These are phyloP conservation scores for Ilex aquifolium DNA, from an alignment of 257 asterid species.

Conservation along the genomic window DNA sequence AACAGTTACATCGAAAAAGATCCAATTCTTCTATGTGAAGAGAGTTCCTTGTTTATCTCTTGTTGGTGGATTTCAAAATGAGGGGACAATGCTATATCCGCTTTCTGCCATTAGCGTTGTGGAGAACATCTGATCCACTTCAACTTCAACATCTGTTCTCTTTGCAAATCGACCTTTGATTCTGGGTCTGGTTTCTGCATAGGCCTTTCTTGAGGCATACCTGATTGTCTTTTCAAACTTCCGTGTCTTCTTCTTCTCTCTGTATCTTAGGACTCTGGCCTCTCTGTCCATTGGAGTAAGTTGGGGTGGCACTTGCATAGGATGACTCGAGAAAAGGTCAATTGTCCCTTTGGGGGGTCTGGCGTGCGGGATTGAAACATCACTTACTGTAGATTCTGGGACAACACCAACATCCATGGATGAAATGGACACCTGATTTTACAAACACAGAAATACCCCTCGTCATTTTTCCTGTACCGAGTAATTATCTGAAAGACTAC, in stretches of 20 bases:
- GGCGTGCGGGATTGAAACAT: constrained; percentile 37
- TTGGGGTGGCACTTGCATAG: constrained; percentile 41
- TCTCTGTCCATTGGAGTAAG: constrained; percentile 63
- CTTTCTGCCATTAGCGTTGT: constrained; percentile 31
- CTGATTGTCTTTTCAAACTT: constrained; percentile 79
- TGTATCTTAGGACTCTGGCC: constrained; percentile 70
- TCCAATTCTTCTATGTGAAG: neutral
- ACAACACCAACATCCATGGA: constrained; percentile 59
- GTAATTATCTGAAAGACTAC: no score
- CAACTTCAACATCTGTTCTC: constrained; percentile 36
- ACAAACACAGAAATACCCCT: constrained; percentile 1
- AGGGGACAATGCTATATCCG: constrained; percentile 60
- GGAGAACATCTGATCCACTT: constrained; percentile 57
- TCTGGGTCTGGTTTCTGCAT: constrained; percentile 83
- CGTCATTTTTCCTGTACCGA: neutral
- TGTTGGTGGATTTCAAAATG: constrained; percentile 20
- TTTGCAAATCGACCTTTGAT: constrained; percentile 82
- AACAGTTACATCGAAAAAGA: constrained; percentile 12
- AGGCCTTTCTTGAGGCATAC: constrained; percentile 85
- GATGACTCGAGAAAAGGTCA: constrained; percentile 46
- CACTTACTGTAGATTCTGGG: constrained; percentile 52
- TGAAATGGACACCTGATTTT: constrained; percentile 49
- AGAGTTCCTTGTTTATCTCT: constrained; percentile 2
- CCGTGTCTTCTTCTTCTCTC: constrained; percentile 80
- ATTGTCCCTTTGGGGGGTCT: constrained; percentile 56